A percentile compares a stretch with the other conserved stretches of the same genome.
Evolutionary conservation across 2,329 filamentous ascomycete genomes (phyloP).

Genomic region (Cladophialophora chaetospira): DNA sequence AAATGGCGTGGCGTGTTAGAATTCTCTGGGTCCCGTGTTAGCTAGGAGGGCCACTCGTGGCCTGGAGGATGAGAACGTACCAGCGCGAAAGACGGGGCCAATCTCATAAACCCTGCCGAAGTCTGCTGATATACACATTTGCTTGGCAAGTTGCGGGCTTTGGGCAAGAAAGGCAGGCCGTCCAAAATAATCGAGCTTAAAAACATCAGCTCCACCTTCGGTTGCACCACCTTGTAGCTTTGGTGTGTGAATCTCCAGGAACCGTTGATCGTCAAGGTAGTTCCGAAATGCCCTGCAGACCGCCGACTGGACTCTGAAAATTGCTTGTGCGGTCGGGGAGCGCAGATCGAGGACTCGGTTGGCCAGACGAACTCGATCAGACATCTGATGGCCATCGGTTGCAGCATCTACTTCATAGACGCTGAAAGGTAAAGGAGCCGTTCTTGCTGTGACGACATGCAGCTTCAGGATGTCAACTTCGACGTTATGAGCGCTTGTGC

Average conservation of each 20-base stretch:
- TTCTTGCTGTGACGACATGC: conserved; percentile 56
- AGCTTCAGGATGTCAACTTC: conserved; percentile 67
- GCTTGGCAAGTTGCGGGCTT: conserved; percentile 80
- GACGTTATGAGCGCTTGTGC: conserved; percentile 67
- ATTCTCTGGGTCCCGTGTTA: conserved; percentile 58
- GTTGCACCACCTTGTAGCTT: conserved; percentile 83
- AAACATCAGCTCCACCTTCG: conserved; percentile 79
- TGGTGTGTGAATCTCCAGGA: conserved; percentile 83
- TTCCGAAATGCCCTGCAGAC: conserved; percentile 72
- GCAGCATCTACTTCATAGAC: conserved; percentile 54
- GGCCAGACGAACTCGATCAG: conserved; percentile 65
- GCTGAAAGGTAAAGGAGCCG: conserved; percentile 59
- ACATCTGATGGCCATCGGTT: conserved; percentile 55
- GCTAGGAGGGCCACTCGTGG: neutral
- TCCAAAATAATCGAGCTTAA: conserved; percentile 80
- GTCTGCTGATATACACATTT: conserved; percentile 78
- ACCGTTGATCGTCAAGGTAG: conserved; percentile 68
- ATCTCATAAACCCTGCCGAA: conserved; percentile 79
- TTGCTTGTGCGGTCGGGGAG: conserved; percentile 72
- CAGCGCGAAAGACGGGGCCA: conserved; percentile 75
- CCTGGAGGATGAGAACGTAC: neutral
- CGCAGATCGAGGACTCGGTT: conserved; percentile 75
- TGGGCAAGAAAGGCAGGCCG: conserved; percentile 77
- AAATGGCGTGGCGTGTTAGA: conserved; percentile 83
- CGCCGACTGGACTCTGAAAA: conserved; percentile 75